Base-by-base conservation (phyloP, 768 basidiomycete genomes). In the Leccinum arenicola region DNA sequence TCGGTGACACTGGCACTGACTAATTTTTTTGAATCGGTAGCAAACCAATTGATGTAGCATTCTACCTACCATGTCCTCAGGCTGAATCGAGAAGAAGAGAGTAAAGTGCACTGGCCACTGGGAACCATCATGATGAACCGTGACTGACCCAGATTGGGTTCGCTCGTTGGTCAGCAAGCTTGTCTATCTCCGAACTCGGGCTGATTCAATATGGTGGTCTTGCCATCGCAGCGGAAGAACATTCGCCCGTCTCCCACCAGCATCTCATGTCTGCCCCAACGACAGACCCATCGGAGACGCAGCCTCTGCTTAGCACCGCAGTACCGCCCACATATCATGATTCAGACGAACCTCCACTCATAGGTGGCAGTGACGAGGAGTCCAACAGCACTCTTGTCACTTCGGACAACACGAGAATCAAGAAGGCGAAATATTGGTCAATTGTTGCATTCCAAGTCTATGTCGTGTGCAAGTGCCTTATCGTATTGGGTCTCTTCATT, bases 401-500 rank as follows among this genome's bases (percentile, higher is more conserved):
- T 6, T 43, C 40, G n/a, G 47, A 50, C 8, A 62, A 58, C 19
- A 15, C 35, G 6, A 50, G 47, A 9, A 3, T 31, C 19, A 52
- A 55, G 3, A 70, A 64, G 52, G 38, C 55, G 6, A 63, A 50
- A 10, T 59, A 59, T 21, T 64, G 56, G 61, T 54, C 50, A 23
- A 64, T 19, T 31, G 55, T 70, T 9, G 49, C 27, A 1, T 61
- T 72, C 56, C 78, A 77, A 59, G 61, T 71, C 31, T 54, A 76
- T 4, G 61, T 82, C 29, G 61, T 70, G 7, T 43, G 82, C 3
- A 57, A 74, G 3, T 76, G 75, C 11, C 66, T 76, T 0, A 66
- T 81, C 27, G 65, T 76, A 3, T 58, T 87, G 9, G 80, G 67
- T 4, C 52, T 87, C 38, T 81, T 91, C 55, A 77, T 91, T 68